Conservation (phyloP, 345 rosid species). For the Boechera stricta region DNA sequence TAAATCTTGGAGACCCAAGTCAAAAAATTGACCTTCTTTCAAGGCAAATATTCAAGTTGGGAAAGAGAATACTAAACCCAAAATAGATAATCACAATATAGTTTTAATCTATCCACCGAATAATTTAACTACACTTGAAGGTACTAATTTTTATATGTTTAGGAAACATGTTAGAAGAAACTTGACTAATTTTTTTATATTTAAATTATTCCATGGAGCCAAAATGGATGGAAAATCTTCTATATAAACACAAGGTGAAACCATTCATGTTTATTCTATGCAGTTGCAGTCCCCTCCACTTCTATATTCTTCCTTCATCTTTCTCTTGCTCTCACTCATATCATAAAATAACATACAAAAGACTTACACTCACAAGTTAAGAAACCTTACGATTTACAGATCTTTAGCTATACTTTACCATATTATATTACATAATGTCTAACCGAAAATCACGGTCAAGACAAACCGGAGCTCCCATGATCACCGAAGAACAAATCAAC, state of each 20-base stretch:
- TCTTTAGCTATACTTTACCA: conserved; percentile 13
- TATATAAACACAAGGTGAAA: conserved; percentile 41
- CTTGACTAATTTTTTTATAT: not conserved
- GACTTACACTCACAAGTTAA: conserved; percentile 2
- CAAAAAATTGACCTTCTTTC: too few species aligned
- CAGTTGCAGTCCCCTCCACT: conserved; percentile 27
- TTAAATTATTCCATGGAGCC: conserved; percentile 11
- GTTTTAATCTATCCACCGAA: not conserved
- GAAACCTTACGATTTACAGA: not conserved
- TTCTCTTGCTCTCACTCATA: not conserved
- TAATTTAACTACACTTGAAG: not conserved
- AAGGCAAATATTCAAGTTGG: too few species aligned
- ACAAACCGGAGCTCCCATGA: conserved; percentile 69
- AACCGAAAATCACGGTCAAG: conserved; percentile 82
- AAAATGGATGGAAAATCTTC: conserved; percentile 14
- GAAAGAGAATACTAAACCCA: too few species aligned
- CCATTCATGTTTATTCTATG: conserved; percentile 29
- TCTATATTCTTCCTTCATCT: not conserved
- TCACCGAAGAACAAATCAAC: conserved; percentile 87
- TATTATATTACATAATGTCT: conserved; percentile 56
- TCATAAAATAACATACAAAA: conserved; percentile 16
- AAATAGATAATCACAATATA: too few species aligned
- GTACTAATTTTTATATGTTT: not conserved
- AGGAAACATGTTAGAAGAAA: conserved; percentile 24
- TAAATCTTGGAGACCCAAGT: too few species aligned